Conservation (phyloP, 805 yeast species). For the Saccharomycopsis vini region DNA sequence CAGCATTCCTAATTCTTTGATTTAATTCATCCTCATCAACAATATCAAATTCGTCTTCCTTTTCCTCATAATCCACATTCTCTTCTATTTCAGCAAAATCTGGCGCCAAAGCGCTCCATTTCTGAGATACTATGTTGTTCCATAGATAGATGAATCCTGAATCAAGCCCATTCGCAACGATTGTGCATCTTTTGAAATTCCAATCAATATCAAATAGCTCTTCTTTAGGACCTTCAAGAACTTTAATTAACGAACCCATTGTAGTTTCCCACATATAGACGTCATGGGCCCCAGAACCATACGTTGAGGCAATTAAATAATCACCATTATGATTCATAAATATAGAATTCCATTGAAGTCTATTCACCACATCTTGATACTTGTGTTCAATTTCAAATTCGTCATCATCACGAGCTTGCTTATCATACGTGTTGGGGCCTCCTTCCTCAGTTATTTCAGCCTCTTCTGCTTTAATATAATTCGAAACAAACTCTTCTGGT, state of each 20-base stretch:
- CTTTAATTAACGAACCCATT: constrained; percentile 80
- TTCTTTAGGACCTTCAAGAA: constrained; percentile 83
- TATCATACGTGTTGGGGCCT: neutral
- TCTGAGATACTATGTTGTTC: constrained; percentile 76
- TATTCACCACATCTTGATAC: constrained; percentile 84
- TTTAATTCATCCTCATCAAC: constrained; percentile 57
- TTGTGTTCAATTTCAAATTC: constrained; percentile 65
- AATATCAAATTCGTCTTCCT: constrained; percentile 86
- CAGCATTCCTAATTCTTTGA: constrained; percentile 52
- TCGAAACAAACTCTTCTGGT: constrained; percentile 33
- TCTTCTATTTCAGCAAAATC: constrained; percentile 93
- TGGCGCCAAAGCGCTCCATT: constrained; percentile 95
- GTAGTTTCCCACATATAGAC: constrained; percentile 88
- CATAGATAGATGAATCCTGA: constrained; percentile 75
- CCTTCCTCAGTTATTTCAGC: neutral
- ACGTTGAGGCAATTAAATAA: constrained; percentile 80
- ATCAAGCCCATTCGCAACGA: constrained; percentile 81
- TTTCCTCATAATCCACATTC: constrained; percentile 77
- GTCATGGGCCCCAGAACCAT: constrained; percentile 75
- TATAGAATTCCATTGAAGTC: constrained; percentile 81
- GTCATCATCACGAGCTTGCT: constrained; percentile 22
- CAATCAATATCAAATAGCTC: constrained; percentile 82
- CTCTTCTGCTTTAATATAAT: neutral
- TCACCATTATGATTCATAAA: constrained; percentile 69
- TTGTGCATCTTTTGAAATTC: constrained; percentile 66